Percentiles rank a stretch among this genome's conserved stretches.
phyloP scores from a whole-genome alignment of 208 protist genomes.

The Leishmania tropica region DNA sequence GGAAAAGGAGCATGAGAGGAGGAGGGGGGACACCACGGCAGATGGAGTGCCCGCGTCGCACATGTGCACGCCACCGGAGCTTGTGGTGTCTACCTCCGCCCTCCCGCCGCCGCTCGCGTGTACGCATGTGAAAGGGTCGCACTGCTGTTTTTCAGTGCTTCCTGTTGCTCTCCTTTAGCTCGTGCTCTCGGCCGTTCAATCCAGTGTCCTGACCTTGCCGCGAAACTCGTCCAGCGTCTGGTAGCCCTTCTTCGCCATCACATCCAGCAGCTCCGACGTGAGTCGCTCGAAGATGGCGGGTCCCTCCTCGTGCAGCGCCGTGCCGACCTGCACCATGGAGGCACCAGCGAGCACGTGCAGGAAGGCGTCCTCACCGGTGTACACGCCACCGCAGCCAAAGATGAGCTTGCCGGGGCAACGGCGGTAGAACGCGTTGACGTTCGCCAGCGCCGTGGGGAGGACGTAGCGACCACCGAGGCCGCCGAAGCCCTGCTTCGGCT shows the following conservation, averaged over 20 bases:
- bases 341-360: slow-evolving; percentile 85
- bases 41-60: no score
- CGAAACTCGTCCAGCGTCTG: slow-evolving; percentile 84
- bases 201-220: slow-evolving; percentile 83
- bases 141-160: not conserved
- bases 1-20: not conserved
- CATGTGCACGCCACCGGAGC: not conserved
- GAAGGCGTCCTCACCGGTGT: slow-evolving; percentile 84
- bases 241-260: slow-evolving; percentile 91
- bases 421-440: slow-evolving; percentile 89
- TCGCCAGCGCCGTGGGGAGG: slow-evolving; percentile 88
- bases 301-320: slow-evolving; percentile 81
- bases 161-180: not conserved
- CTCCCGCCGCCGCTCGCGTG: not conserved
- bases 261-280: slow-evolving; percentile 53
- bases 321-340: slow-evolving; percentile 88
- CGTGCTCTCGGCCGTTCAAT: slow-evolving; percentile 18
- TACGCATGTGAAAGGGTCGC: not conserved
- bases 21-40: not conserved
- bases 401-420: slow-evolving; percentile 81
- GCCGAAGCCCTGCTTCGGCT: slow-evolving; percentile 88
- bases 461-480: slow-evolving; percentile 83
- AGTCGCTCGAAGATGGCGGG: slow-evolving; percentile 76
- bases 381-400: slow-evolving; percentile 88
- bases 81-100: not conserved